Conservation (phyloP, 2,329 filamentous ascomycete genomes). For the Immersiporthe knoxdaviesiana region DNA sequence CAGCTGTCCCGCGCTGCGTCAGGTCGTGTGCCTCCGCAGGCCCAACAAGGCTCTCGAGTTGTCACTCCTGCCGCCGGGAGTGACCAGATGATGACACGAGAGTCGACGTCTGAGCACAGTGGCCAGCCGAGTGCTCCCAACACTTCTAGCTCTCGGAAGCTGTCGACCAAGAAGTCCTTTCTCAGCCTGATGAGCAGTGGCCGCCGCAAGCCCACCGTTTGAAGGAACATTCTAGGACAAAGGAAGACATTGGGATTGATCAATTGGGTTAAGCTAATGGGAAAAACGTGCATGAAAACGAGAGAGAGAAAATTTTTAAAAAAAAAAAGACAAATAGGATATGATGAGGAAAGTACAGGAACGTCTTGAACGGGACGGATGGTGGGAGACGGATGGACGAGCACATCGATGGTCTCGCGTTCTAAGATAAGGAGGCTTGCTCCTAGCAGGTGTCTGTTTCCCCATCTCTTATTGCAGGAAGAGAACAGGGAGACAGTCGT, state of each 20-base stretch:
- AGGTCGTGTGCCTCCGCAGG: background rate
- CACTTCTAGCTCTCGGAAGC: background rate
- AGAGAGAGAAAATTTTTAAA: too few relatives aligned
- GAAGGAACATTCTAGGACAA: background rate
- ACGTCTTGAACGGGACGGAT: background rate
- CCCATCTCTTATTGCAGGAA: background rate
- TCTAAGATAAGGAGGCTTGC: background rate
- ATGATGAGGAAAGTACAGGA: background rate
- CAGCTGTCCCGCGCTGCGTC: background rate
- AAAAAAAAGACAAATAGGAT: background rate
- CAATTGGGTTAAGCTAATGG: too few relatives aligned
- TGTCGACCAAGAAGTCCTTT: conserved; percentile 15
- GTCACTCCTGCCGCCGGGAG: background rate
- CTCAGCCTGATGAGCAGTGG: conserved; percentile 13
- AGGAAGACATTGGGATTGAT: background rate
- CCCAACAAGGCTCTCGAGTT: background rate
- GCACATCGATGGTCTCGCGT: background rate
- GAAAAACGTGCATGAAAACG: too few relatives aligned
- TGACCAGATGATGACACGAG: background rate
- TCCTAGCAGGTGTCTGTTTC: background rate
- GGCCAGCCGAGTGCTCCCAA: background rate
- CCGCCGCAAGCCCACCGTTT: background rate
- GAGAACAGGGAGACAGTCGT: background rate
- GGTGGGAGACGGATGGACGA: background rate
- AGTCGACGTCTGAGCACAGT: background rate